Percentiles rank a stretch among this genome's conserved stretches.
Evolutionary conservation across 2,329 filamentous ascomycete genomes (phyloP).

Genomic region (Colletotrichum camelliae): DNA sequence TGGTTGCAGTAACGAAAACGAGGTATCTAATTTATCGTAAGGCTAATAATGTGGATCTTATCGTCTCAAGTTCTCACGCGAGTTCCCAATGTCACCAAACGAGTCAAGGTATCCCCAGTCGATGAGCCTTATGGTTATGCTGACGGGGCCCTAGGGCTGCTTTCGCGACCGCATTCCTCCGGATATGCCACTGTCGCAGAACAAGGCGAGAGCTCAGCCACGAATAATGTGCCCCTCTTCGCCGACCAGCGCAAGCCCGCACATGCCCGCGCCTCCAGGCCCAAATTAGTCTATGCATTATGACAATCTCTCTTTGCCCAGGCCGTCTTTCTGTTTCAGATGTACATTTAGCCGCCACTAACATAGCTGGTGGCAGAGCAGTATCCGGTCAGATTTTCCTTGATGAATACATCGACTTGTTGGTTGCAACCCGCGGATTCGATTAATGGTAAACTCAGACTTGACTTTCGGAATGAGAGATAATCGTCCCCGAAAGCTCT

Average conservation of each 20-base stretch:
- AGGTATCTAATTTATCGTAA: background rate
- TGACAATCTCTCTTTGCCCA: background rate
- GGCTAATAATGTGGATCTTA: background rate
- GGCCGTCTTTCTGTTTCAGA: background rate
- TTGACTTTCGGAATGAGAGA: rapidly evolving
- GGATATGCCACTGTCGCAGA: background rate
- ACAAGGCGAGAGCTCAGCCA: rapidly evolving
- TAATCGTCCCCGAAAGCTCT: rapidly evolving
- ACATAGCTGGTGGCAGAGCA: background rate
- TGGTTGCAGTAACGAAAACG: rapidly evolving
- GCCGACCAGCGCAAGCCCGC: background rate
- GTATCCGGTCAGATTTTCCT: background rate
- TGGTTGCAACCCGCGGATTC: background rate
- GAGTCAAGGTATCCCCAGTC: background rate
- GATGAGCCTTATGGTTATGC: background rate
- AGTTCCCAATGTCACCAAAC: background rate
- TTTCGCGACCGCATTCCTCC: background rate
- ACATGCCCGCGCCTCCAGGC: background rate
- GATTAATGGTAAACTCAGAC: rapidly evolving
- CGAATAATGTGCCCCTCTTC: background rate
- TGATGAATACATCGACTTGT: background rate
- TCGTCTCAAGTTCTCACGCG: background rate
- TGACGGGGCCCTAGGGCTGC: background rate
- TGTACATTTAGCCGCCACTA: background rate
- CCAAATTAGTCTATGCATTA: background rate